phyloP scores from a whole-genome alignment of 2,329 filamentous ascomycete genomes.

The Botrytis fabae region DNA sequence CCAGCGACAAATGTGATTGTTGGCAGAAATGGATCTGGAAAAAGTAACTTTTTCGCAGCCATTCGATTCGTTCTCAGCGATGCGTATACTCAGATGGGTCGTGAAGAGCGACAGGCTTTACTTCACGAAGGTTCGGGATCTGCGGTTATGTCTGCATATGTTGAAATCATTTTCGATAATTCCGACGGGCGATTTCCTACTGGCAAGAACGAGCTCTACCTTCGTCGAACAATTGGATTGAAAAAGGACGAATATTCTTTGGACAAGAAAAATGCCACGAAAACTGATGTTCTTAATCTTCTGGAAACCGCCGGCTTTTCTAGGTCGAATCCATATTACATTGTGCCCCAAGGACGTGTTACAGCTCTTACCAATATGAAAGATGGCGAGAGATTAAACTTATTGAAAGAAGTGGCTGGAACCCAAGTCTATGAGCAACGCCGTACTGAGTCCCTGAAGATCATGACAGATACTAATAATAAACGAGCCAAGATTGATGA shows the following conservation, averaged over 20 bases:
- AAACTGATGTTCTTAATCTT: conserved; percentile 90
- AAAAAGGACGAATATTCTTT: conserved; percentile 99
- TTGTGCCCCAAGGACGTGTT: conserved; percentile 95
- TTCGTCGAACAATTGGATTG: conserved; percentile 90
- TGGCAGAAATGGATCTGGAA: conserved; percentile 97
- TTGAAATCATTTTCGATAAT: conserved; percentile 99
- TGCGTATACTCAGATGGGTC: conserved; percentile 92
- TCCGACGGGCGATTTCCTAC: conserved; percentile 93
- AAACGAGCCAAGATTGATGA: conserved; percentile 95
- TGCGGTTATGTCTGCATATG: conserved; percentile 98
- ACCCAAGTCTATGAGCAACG: conserved; percentile 96
- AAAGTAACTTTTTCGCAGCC: conserved; percentile 99
- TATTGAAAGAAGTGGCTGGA: conserved; percentile 96
- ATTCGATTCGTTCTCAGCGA: conserved; percentile 98
- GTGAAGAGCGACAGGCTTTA: conserved; percentile 91
- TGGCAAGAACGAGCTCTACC: conserved; percentile 82
- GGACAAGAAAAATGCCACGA: conserved; percentile 94
- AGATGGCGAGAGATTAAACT: conserved; percentile 81
- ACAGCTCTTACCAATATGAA: conserved; percentile 99
- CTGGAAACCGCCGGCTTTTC: conserved; percentile 96
- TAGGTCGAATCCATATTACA: conserved; percentile 97
- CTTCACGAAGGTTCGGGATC: conserved; percentile 98
- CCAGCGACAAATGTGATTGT: conserved; percentile 98
- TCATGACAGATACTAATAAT: conserved; percentile 95
- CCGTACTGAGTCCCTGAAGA: conserved; percentile 87